phyloP scores from a whole-genome alignment of 495 filamentous ascomycete species.

The Beverwykella pulmonaria region DNA sequence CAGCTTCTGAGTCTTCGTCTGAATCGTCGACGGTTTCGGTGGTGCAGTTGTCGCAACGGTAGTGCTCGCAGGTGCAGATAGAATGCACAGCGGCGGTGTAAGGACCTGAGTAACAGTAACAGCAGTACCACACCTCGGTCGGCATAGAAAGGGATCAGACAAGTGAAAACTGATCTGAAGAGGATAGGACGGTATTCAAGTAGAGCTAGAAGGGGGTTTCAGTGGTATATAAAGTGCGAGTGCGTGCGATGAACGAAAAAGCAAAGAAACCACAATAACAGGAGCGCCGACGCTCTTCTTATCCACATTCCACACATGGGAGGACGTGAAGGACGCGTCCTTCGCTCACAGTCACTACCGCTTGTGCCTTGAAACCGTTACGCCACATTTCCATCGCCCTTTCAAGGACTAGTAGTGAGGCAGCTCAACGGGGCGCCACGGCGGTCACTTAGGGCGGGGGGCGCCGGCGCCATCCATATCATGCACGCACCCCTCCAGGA shows the following conservation, averaged over 20 bases:
- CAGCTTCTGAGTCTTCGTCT: neutral
- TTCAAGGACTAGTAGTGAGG: neutral
- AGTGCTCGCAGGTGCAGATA: neutral
- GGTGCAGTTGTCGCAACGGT: neutral
- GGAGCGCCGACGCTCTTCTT: neutral
- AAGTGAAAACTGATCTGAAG: too few relatives aligned
- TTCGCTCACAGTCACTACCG: neutral
- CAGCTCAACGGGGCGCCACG: neutral
- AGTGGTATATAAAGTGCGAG: too few relatives aligned
- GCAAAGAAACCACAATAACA: neutral
- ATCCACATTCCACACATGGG: neutral
- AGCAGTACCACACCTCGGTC: too few relatives aligned
- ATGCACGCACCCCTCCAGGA: neutral
- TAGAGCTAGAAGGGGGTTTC: too few relatives aligned
- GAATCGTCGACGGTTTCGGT: neutral
- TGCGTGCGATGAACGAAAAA: neutral
- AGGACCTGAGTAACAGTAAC: too few relatives aligned
- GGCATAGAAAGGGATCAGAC: too few relatives aligned
- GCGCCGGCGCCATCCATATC: neutral
- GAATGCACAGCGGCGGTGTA: too few relatives aligned
- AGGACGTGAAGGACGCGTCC: constrained; percentile 1
- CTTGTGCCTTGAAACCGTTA: neutral
- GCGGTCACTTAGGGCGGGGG: neutral
- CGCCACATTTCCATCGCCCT: neutral
- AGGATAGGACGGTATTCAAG: neutral